A percentile compares a stretch with the other conserved stretches of the same genome.
These are phyloP conservation scores for Sinapis alba DNA, from an alignment of 441 rosid species.

Conservation along the genomic window DNA sequence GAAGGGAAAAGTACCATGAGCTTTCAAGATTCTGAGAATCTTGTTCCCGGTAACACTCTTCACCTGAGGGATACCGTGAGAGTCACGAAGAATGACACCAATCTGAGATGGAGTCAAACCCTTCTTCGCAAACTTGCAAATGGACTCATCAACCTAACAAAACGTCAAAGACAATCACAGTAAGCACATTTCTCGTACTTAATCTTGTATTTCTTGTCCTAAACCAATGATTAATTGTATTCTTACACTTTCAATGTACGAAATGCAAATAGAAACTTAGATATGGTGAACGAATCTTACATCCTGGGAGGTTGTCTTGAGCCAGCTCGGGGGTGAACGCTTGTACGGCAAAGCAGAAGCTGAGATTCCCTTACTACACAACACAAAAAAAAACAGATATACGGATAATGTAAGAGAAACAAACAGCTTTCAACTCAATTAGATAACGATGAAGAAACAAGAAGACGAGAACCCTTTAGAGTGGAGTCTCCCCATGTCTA, in stretches of 20 bases:
- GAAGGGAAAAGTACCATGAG: conserved; percentile 35
- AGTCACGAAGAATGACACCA: conserved; percentile 49
- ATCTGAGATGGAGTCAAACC: conserved; percentile 50
- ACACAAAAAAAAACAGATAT: background rate
- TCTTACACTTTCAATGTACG: background rate
- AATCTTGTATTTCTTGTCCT: background rate
- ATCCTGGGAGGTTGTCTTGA: conserved; percentile 42
- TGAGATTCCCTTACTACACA: conserved; percentile 75
- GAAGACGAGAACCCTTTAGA: conserved; percentile 57
- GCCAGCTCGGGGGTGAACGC: conserved; percentile 49
- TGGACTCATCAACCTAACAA: conserved; percentile 42
- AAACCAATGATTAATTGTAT: background rate
- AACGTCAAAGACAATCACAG: background rate
- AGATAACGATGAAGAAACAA: background rate
- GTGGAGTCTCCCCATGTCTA: conserved; percentile 83
- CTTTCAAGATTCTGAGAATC: conserved; percentile 44
- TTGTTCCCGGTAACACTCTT: conserved; percentile 51
- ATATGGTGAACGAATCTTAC: conserved; percentile 12
- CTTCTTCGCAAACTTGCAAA: conserved; percentile 50
- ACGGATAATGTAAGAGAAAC: background rate
- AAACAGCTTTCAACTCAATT: background rate
- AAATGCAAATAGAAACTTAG: background rate
- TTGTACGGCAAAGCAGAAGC: conserved; percentile 90
- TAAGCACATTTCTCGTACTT: background rate
- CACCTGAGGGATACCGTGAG: conserved; percentile 50